A percentile compares a stretch with the other conserved stretches of the same genome.
phyloP scores from a whole-genome alignment of 2,329 filamentous ascomycete genomes.

The Microcyclosporella mali region DNA sequence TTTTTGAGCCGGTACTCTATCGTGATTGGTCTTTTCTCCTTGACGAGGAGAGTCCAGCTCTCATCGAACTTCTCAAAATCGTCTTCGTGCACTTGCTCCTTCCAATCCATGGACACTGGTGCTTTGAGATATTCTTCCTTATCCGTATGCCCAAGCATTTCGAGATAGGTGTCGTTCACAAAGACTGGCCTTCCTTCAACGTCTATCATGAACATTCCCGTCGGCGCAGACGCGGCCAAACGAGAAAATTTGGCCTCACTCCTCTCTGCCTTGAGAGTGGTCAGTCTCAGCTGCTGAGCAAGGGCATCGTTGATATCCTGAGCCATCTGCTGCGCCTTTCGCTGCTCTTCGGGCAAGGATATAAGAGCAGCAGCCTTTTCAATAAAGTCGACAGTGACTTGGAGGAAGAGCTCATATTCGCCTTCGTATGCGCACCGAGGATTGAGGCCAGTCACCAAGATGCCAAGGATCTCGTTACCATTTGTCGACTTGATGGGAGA shows the following conservation, averaged over 20 bases:
- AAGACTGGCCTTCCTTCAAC: conserved; percentile 33
- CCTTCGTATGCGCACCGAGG: conserved; percentile 35
- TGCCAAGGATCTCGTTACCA: conserved; percentile 33
- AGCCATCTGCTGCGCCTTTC: conserved; percentile 30
- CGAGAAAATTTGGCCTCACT: conserved; percentile 36
- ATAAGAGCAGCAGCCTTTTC: conserved; percentile 37
- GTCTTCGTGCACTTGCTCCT: conserved; percentile 28
- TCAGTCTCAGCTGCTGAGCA: conserved; percentile 30
- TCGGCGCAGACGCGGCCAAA: conserved; percentile 35
- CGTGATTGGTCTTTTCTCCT: conserved; percentile 30
- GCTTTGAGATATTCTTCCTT: conserved; percentile 10
- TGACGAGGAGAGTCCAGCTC: conserved; percentile 28
- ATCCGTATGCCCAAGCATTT: conserved; percentile 28
- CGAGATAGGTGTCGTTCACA: conserved; percentile 37
- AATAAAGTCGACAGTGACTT: conserved; percentile 33
- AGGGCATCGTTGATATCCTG: conserved; percentile 34
- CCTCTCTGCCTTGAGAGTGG: conserved; percentile 27
- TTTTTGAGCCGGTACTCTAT: conserved; percentile 36
- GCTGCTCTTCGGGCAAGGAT: conserved; percentile 33
- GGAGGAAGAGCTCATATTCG: conserved; percentile 35
- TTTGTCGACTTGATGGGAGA: conserved; percentile 34
- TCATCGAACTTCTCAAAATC: conserved; percentile 31
- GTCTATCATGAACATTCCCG: conserved; percentile 36
- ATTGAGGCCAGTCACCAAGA: conserved; percentile 37
- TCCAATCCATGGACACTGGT: conserved; percentile 6